Conservation (phyloP, 2,329 filamentous ascomycete genomes). For the Geosmithia putterillii region DNA sequence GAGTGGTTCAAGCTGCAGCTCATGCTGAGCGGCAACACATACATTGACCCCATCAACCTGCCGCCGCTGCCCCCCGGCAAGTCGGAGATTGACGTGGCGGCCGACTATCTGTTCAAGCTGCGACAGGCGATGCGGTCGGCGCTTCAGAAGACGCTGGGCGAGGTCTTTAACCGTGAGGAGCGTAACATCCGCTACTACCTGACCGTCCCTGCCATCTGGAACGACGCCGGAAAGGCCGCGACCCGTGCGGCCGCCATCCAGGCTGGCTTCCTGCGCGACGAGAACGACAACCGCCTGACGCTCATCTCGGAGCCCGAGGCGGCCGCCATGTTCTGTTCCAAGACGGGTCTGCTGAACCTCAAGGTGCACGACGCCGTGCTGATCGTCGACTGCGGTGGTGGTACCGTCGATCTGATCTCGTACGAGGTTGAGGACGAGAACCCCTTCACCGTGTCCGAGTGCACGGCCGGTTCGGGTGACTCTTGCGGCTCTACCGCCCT, state of each 20-base stretch:
- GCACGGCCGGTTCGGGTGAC: slow-evolving; percentile 92
- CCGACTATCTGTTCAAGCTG: slow-evolving; percentile 96
- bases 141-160: slow-evolving; percentile 88
- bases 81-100: slow-evolving; percentile 98
- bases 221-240: slow-evolving; percentile 94
- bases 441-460: slow-evolving; percentile 93
- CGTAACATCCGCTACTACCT: slow-evolving; percentile 96
- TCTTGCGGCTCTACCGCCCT: slow-evolving; percentile 97
- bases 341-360: slow-evolving; percentile 87
- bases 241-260: slow-evolving; percentile 93
- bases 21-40: slow-evolving; percentile 97
- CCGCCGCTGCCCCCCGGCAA: slow-evolving; percentile 94
- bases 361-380: slow-evolving; percentile 98
- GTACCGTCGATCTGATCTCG: slow-evolving; percentile 96
- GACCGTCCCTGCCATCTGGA: slow-evolving; percentile 99
- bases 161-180: slow-evolving; percentile 96
- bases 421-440: slow-evolving; percentile 98
- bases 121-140: slow-evolving; percentile 94
- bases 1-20: slow-evolving; percentile 99
- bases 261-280: slow-evolving; percentile 89
- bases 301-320: slow-evolving; percentile 95
- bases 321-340: slow-evolving; percentile 93
- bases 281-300: slow-evolving; percentile 93
- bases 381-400: slow-evolving; percentile 96
- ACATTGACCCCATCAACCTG: slow-evolving; percentile 98